Base-by-base conservation (phyloP, 495 filamentous ascomycete genomes). In the Podospora didyma region DNA sequence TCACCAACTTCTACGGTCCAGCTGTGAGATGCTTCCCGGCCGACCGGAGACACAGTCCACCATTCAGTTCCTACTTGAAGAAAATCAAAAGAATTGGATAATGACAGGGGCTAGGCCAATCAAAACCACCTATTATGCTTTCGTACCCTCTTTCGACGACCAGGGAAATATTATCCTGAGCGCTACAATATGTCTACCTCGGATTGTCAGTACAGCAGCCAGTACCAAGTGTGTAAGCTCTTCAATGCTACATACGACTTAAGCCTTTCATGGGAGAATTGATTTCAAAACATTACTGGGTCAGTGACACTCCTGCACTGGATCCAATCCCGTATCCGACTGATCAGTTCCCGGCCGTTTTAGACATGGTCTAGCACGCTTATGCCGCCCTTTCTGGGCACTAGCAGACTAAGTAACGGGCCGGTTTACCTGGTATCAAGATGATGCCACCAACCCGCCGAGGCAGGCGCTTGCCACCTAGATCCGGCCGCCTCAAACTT, bases 361-460 rank as follows among this genome's bases (percentile, higher is more conserved):
- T 47, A 1, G 37, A 57, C n/a, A 57, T 57, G 54, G 46, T 22
- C 10, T 39, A 57, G 42, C 54, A 51, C 26, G 54, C 54, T 3
- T 57, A 57, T 22, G 51, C 54, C 9, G 54, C 54, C 5, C 46
- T 24, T 51, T 57, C 37, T 57, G 54, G 54, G 54, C 26, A 17
- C 17, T 57, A 3, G 46, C 46, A 0, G 48, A 57, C 41, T 48
- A 57, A 23, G 26, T 51, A 2, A 37, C 44, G 16, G 54, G 54
- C 10, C 41, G 26, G n/a, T 57, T 57, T 34, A 46, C 23, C 41
- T 51, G 54, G 46, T 51, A 24, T n/a, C 23, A 23, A 7, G 47
- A 51, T 12, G 35, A n/a, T 5, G 19, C 17, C 10, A 7, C 10
- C 14, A 51, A 7, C 34, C 34, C 34, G 14, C 34, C 34, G 34